Conservation (phyloP, 768 basidiomycete genomes). For the Rhizopogon vesiculosus region DNA sequence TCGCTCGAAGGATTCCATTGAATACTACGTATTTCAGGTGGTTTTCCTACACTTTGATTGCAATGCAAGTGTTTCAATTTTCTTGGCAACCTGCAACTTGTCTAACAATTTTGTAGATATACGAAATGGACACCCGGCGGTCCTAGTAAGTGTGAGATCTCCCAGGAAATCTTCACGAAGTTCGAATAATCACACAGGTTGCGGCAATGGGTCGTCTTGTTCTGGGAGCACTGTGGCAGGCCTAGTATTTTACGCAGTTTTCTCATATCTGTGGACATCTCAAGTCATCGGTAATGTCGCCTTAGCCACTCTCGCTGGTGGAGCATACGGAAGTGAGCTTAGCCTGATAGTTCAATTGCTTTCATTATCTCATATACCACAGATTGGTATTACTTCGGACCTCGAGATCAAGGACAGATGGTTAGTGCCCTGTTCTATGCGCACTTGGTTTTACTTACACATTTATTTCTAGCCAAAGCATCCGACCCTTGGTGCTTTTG, state of each 20-base stretch:
- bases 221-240: conserved; percentile 76
- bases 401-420: conserved; percentile 60
- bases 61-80: conserved; percentile 46
- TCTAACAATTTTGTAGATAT: conserved; percentile 26
- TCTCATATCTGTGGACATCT: conserved; percentile 84
- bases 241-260: conserved; percentile 70
- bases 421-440: conserved; percentile 27
- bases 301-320: conserved; percentile 76
- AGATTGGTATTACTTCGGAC: conserved; percentile 82
- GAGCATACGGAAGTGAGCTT: conserved; percentile 56
- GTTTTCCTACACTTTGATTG: conserved; percentile 75
- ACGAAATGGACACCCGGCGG: conserved; percentile 77
- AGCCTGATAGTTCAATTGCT: background rate
- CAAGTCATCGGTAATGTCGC: conserved; percentile 79
- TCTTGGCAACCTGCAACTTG: background rate
- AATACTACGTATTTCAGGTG: conserved; percentile 38
- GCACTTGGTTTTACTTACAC: background rate
- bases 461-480: conserved; percentile 50
- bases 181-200: conserved; percentile 33
- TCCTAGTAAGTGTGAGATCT: conserved; percentile 42
- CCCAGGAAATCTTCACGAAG: background rate
- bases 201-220: conserved; percentile 46
- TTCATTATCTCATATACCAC: background rate
- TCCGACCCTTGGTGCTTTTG: conserved; percentile 66
- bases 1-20: background rate